Evolutionary conservation across 2,329 filamentous ascomycete species (phyloP).

Genomic region (Colletotrichum lupini): DNA sequence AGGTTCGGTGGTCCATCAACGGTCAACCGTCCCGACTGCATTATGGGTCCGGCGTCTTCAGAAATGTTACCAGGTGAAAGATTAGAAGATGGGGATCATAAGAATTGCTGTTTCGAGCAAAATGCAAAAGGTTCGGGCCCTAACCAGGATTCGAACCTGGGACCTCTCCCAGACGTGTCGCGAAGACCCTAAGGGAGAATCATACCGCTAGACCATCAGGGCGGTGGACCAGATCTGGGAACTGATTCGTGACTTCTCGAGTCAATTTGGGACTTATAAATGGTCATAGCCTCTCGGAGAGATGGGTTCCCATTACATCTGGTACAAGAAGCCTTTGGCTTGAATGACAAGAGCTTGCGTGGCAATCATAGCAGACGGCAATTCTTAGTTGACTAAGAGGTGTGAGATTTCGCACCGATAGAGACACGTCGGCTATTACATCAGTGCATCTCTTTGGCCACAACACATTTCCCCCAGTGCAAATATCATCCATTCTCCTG

Average conservation of each 20-base stretch:
- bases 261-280: rapidly evolving
- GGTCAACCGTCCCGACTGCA: too few relatives aligned
- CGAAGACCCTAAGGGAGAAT: conserved; percentile 24
- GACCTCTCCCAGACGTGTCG: conserved; percentile 6
- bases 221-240: background rate
- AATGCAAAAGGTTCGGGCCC: conserved; percentile 3
- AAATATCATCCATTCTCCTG: background rate
- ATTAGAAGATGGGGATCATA: too few relatives aligned
- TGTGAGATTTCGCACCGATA: background rate
- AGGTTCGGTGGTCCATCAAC: too few relatives aligned
- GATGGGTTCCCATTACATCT: background rate
- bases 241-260: rapidly evolving
- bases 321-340: background rate
- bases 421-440: background rate
- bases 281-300: too few relatives aligned
- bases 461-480: background rate
- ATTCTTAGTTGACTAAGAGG: background rate
- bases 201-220: conserved; percentile 34
- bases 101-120: too few relatives aligned
- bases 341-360: background rate
- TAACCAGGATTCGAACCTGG: conserved; percentile 33
- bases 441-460: background rate
- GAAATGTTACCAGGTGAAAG: too few relatives aligned
- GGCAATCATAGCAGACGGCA: background rate
- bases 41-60: too few relatives aligned